A percentile compares a stretch with the other conserved stretches of the same genome.
Evolutionary conservation across 2,329 filamentous ascomycete genomes (phyloP).

Genomic region (Diplocarpon mali): DNA sequence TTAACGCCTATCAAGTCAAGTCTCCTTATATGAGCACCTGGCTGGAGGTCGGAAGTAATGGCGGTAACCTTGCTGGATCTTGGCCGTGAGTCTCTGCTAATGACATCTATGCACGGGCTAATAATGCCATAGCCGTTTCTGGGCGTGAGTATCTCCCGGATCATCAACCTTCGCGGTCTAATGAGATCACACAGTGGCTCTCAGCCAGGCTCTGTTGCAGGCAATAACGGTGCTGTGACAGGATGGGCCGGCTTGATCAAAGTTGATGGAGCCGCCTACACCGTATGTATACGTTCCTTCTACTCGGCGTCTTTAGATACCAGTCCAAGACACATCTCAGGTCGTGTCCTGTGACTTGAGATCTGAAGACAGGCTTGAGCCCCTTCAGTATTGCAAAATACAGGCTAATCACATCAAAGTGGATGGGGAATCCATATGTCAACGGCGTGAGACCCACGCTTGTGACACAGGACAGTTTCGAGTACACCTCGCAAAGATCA

Average conservation of each 20-base stretch:
- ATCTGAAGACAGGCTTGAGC: no score
- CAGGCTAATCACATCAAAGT: not conserved
- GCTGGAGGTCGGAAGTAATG: constrained; percentile 51
- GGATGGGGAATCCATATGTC: constrained; percentile 46
- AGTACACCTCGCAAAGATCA: constrained; percentile 63
- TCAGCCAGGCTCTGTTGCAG: constrained; percentile 18
- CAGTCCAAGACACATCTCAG: not conserved
- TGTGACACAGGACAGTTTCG: constrained; percentile 50
- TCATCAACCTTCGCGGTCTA: not conserved
- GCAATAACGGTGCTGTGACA: constrained; percentile 39
- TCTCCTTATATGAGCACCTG: constrained; percentile 70
- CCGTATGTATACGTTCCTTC: constrained; percentile 31
- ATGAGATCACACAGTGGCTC: constrained; percentile 12
- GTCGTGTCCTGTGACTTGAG: not conserved
- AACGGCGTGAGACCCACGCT: constrained; percentile 32
- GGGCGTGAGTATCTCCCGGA: constrained; percentile 16
- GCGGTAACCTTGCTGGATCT: constrained; percentile 52
- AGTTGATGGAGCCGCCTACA: constrained; percentile 53
- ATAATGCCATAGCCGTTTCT: constrained; percentile 23
- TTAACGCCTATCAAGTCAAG: constrained; percentile 32
- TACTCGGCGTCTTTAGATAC: not conserved
- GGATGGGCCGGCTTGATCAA: constrained; percentile 62
- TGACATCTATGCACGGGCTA: not conserved
- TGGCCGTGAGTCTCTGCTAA: constrained; percentile 16
- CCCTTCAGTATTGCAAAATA: no score